Base-by-base conservation (phyloP, 2,329 filamentous ascomycete species). In the Colletotrichum kahawae region DNA sequence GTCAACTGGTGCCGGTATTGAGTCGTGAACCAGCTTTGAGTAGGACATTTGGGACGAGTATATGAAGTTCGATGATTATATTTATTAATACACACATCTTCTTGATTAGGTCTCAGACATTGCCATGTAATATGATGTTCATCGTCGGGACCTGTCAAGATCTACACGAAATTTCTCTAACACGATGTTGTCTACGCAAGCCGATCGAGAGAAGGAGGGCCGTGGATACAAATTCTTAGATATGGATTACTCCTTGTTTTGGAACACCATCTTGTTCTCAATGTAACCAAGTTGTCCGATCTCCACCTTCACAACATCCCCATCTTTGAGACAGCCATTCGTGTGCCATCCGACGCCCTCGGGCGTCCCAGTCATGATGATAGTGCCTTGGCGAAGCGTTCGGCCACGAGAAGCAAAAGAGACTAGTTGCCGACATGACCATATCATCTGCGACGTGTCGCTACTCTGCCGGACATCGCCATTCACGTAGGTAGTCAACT, bases 361-460 rank as follows among this genome's bases (percentile, higher is more conserved):
- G 5, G 86, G 86, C 0, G 86, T 89, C 7, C 86, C 86, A 0
- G 86, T 88, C 82, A 88, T 82, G 12, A 88, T 87, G 3, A 87
- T 79, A 8, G 81, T 83, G 1, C 86, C 86, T 18, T 82, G 81
- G 21, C 82, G 78, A 0, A 88, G 77, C 2, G 86, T 88, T 34
- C 64, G 16, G 9, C 48, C 27, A 51, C 64, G 36, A 1, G 48
- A 54, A 84, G 0, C 79, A 78, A 4, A 85, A 76, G 9, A 86
- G 51, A 54, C 83, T 79, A 7, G 73, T 21, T 82, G 51, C 51
- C 51, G 21, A 56, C 51, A 56, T 16, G 51, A 56, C 51, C 51
- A 56, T 56, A 56, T 56, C 51, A 56, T 56, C 51, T 56, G 51
- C 51, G 51, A 56, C 51, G 51, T 56, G 51, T 56, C 51, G 24